These are phyloP conservation scores for Candida broadrunensis DNA, from an alignment of 805 yeast species.

Conservation along the genomic window DNA sequence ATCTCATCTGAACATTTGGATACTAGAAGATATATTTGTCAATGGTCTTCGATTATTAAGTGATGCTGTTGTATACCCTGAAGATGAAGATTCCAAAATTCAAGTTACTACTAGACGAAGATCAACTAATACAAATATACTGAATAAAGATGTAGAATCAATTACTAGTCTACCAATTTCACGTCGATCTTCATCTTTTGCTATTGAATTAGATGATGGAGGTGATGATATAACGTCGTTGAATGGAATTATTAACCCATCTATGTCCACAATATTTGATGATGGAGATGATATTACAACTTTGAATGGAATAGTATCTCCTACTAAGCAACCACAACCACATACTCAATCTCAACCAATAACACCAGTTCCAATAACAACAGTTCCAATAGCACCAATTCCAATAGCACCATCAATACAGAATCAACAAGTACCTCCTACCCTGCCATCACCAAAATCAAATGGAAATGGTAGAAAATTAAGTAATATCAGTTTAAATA, in stretches of 20 bases:
- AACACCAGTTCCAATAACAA: neutral
- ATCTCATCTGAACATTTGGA: constrained; percentile 1
- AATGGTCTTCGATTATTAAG: constrained; percentile 17
- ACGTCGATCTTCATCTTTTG: neutral
- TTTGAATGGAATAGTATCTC: constrained; percentile 8
- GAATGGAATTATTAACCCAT: constrained; percentile 7
- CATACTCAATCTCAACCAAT: neutral
- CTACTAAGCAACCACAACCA: neutral
- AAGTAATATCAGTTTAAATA: constrained; percentile 1
- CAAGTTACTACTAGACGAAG: neutral
- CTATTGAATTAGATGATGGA: constrained; percentile 9
- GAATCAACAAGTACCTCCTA: neutral
- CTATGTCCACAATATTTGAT: constrained; percentile 5
- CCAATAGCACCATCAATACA: neutral
- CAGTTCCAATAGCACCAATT: constrained; percentile 1
- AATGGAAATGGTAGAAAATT: neutral
- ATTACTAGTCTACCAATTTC: neutral
- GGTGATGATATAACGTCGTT: constrained; percentile 21
- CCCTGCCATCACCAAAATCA: neutral
- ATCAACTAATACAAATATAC: neutral
- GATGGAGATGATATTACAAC: constrained; percentile 22
- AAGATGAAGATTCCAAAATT: constrained; percentile 1
- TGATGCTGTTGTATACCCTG: constrained; percentile 17
- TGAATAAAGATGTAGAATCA: neutral
- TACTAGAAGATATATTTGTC: constrained; percentile 10